A percentile compares a stretch with the other conserved stretches of the same genome.
Conservation (phyloP, 108 stramenopile species). For the Cyclotella baltica region DNA sequence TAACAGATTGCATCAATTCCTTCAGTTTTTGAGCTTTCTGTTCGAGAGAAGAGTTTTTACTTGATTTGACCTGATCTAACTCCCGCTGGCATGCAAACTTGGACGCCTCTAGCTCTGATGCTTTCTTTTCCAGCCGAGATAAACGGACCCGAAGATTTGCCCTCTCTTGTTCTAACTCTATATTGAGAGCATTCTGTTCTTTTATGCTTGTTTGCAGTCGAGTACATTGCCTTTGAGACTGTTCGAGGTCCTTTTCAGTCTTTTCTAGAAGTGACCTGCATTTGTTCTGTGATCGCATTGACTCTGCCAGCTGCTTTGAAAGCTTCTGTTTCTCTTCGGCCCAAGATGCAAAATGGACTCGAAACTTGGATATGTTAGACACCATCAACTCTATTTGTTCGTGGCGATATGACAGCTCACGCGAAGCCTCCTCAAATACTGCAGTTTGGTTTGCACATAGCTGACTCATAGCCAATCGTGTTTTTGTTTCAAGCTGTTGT, state of each 20-base stretch:
- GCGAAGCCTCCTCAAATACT: conserved; percentile 35
- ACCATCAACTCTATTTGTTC: conserved; percentile 44
- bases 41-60: conserved; percentile 39
- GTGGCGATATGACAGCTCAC: conserved; percentile 34
- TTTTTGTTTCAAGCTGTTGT: conserved; percentile 17
- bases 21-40: conserved; percentile 50
- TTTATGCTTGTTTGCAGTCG: conserved; percentile 1
- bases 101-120: conserved; percentile 19
- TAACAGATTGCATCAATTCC: conserved; percentile 43
- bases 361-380: conserved; percentile 34
- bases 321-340: conserved; percentile 40
- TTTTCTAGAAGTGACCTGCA: conserved; percentile 7
- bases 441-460: conserved; percentile 33
- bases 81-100: conserved; percentile 7
- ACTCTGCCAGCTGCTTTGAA: conserved; percentile 9
- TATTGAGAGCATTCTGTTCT: not conserved
- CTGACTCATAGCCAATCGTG: conserved; percentile 29
- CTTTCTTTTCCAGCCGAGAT: conserved; percentile 30
- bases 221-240: conserved; percentile 7
- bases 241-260: conserved; percentile 5
- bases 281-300: not conserved
- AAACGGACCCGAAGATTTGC: conserved; percentile 33
- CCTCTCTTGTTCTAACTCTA: conserved; percentile 40
- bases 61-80: conserved; percentile 24
- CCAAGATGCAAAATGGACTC: conserved; percentile 36